Conservation (phyloP, 768 basidiomycete species). For the Lentinula boryana region DNA sequence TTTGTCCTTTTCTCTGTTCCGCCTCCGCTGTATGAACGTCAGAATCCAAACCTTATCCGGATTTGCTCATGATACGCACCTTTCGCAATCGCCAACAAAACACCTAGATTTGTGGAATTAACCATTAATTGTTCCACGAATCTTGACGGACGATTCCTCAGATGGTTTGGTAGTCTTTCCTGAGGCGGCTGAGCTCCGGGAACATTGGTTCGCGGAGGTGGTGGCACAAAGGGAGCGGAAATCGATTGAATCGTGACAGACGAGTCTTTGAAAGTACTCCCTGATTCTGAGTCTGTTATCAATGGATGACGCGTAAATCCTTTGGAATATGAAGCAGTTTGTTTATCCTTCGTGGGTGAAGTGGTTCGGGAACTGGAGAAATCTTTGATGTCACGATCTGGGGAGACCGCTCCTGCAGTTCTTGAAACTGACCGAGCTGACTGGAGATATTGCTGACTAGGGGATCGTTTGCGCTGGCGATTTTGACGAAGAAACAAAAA, state of each 20-base stretch:
- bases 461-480: not conserved
- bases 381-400: not conserved
- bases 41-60: not conserved
- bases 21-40: not conserved
- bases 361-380: not conserved
- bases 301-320: not conserved
- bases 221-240: not conserved
- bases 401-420: not conserved
- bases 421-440: not conserved
- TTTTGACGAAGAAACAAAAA: not conserved
- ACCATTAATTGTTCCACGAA: constrained; percentile 4
- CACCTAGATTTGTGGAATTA: constrained; percentile 2
- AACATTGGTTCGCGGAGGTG: not conserved
- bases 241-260: not conserved
- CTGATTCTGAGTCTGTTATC: not conserved
- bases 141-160: not conserved
- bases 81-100: not conserved
- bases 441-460: not conserved
- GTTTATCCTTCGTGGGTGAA: not conserved
- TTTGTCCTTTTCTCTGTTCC: not conserved
- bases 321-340: not conserved
- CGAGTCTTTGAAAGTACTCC: not conserved
- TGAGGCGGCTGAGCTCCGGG: not conserved
- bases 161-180: not conserved
- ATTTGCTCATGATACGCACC: not conserved